phyloP scores from a whole-genome alignment of 805 yeast species.

The Schwanniomyces polymorphus region DNA sequence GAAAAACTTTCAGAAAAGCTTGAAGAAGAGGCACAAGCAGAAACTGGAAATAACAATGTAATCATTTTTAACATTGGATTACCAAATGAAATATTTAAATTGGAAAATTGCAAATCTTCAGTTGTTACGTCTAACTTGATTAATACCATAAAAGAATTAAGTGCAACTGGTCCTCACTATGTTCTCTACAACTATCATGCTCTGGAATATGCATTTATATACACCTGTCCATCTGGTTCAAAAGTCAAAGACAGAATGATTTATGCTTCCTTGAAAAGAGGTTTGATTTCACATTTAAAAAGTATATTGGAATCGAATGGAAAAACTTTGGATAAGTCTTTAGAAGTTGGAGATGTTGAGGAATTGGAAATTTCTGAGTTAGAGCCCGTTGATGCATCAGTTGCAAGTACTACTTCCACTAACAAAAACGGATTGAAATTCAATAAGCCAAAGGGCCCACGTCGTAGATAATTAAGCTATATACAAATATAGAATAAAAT shows the following conservation, averaged over 20 bases:
- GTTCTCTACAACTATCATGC: constrained; percentile 48
- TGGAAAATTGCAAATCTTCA: constrained; percentile 17
- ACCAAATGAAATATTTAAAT: constrained; percentile 40
- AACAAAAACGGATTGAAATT: constrained; percentile 30
- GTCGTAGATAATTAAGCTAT: constrained; percentile 32
- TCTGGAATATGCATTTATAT: constrained; percentile 57
- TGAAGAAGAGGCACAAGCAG: constrained; percentile 15
- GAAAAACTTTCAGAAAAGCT: constrained; percentile 25
- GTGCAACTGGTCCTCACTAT: constrained; percentile 46
- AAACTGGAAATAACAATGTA: constrained; percentile 22
- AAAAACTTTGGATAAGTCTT: constrained; percentile 39
- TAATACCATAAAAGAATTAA: constrained; percentile 17
- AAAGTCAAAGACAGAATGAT: constrained; percentile 90
- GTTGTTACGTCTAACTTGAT: constrained; percentile 21
- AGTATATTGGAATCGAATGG: constrained; percentile 25
- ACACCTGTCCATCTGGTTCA: constrained; percentile 88
- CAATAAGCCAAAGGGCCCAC: constrained; percentile 71
- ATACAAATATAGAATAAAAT: neutral
- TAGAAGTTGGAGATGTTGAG: constrained; percentile 73
- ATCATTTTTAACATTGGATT: constrained; percentile 53
- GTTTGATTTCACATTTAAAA: constrained; percentile 54
- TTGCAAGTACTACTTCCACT: constrained; percentile 5
- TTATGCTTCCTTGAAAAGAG: constrained; percentile 78
- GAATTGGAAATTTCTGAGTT: constrained; percentile 62
- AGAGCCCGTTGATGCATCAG: constrained; percentile 16